Conservation (phyloP, 2,329 filamentous ascomycete species). For the Alternaria sp. region DNA sequence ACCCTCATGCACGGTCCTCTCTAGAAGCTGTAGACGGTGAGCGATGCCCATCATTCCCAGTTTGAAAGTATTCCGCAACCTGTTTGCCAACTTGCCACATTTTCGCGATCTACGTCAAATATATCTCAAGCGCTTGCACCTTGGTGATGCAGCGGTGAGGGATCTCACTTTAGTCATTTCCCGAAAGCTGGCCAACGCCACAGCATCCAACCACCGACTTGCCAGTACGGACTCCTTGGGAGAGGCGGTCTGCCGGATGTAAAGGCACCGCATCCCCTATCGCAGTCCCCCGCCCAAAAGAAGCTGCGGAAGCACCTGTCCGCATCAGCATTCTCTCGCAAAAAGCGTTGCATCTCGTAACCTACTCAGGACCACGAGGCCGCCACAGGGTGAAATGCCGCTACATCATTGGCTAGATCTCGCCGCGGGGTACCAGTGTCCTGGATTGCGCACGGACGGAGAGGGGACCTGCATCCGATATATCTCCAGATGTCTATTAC, state of each 20-base stretch:
- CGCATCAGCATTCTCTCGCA: slow-evolving; percentile 22
- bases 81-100: slow-evolving; percentile 5
- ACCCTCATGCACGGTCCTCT: slow-evolving; percentile 23
- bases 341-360: slow-evolving; percentile 19
- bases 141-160: slow-evolving; percentile 29
- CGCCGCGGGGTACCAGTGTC: slow-evolving; percentile 12
- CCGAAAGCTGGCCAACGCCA: slow-evolving; percentile 13
- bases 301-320: slow-evolving; percentile 34
- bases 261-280: slow-evolving; percentile 33
- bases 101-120: slow-evolving; percentile 11
- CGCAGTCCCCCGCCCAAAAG: slow-evolving; percentile 24
- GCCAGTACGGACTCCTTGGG: slow-evolving; percentile 5
- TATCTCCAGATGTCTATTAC: slow-evolving; percentile 9
- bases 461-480: slow-evolving; percentile 33
- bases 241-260: slow-evolving; percentile 36
- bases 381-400: slow-evolving; percentile 24
- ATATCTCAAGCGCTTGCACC: slow-evolving; percentile 16
- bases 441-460: slow-evolving; percentile 24
- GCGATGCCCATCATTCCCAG: slow-evolving; percentile 4
- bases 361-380: slow-evolving; percentile 27
- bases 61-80: slow-evolving; percentile 1
- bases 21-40: slow-evolving; percentile 28
- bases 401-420: slow-evolving; percentile 23
- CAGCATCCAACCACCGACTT: slow-evolving; percentile 19
- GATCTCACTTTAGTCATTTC: slow-evolving; percentile 15